Conservation (phyloP, 1,139 yeast genomes). For the Hansenula lynferdii region DNA sequence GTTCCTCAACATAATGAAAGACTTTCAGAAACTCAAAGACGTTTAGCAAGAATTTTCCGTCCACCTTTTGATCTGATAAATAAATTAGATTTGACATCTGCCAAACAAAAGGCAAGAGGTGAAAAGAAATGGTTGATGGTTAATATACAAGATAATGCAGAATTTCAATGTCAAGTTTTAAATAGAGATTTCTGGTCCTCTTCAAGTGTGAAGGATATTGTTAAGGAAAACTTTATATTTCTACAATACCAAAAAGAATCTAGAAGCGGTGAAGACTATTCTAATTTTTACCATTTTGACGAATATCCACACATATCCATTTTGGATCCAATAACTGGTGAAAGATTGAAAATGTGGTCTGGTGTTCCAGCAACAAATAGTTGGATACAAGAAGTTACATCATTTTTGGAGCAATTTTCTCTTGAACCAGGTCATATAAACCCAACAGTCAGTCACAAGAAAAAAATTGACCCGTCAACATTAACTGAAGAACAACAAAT, state of each 20-base stretch:
- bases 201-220: constrained; percentile 54
- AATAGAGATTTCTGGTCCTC: constrained; percentile 94
- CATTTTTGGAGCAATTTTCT: constrained; percentile 60
- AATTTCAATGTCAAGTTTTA: constrained; percentile 83
- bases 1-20: constrained; percentile 6
- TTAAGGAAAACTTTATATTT: constrained; percentile 68
- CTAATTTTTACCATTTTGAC: constrained; percentile 65
- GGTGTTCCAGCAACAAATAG: constrained; percentile 53
- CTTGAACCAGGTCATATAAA: constrained; percentile 61
- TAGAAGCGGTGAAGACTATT: constrained; percentile 64
- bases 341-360: constrained; percentile 72
- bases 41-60: constrained; percentile 76
- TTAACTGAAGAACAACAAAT: constrained; percentile 84
- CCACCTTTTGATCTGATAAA: constrained; percentile 93
- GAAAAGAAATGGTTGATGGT: constrained; percentile 78
- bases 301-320: constrained; percentile 86
- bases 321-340: constrained; percentile 94
- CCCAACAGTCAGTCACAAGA: constrained; percentile 58
- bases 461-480: constrained; percentile 51
- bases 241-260: constrained; percentile 79
- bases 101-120: constrained; percentile 60
- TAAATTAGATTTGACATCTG: constrained; percentile 61
- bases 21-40: constrained; percentile 57
- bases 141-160: constrained; percentile 80
- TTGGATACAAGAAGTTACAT: constrained; percentile 59